Percentiles rank a stretch among this genome's conserved stretches.
Conservation (phyloP, 192 early-diverging fungal species). For the Coemansia sp. region DNA sequence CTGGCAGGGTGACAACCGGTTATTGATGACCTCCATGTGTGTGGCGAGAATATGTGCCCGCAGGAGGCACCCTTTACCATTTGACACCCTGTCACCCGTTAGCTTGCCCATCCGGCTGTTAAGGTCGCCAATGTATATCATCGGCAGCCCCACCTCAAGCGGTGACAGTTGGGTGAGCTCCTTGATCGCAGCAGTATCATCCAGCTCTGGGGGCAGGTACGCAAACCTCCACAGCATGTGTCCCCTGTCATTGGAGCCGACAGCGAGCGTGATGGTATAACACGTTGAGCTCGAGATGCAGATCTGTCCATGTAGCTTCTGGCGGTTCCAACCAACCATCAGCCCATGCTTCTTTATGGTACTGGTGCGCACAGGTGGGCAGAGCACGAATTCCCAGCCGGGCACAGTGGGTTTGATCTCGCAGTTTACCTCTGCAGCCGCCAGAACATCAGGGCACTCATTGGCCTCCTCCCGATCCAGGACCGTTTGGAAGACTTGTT, state of each 20-base stretch:
- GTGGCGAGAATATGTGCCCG: no score
- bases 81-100: not conserved
- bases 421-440: conserved; percentile 2
- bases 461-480: not conserved
- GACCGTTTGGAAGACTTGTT: not conserved
- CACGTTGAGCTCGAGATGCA: not conserved
- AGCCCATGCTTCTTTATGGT: not conserved
- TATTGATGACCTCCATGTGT: no score
- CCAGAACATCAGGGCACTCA: not conserved
- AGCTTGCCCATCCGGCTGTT: not conserved
- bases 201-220: not conserved
- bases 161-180: not conserved
- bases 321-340: not conserved
- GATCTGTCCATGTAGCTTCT: not conserved
- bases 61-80: not conserved
- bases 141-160: not conserved
- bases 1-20: no score
- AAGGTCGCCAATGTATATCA: not conserved
- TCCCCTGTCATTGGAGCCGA: not conserved
- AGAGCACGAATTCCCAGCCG: not conserved
- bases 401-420: not conserved
- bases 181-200: not conserved
- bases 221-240: not conserved
- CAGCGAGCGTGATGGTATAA: not conserved
- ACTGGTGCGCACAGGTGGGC: not conserved